Evolutionary conservation across 805 yeast genomes (phyloP).

Genomic region (Kluyveromyces starmeri): DNA sequence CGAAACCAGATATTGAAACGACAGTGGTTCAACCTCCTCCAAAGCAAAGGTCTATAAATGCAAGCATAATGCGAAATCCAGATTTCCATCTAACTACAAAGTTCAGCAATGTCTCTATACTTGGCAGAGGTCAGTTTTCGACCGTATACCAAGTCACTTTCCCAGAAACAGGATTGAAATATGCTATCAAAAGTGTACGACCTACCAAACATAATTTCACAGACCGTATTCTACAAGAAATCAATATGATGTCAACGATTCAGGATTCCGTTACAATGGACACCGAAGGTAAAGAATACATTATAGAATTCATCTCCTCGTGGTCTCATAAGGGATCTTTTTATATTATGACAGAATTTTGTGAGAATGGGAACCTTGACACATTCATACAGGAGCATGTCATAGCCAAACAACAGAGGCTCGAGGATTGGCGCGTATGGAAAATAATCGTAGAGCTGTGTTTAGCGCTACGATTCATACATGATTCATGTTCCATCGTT

Average conservation of each 20-base stretch:
- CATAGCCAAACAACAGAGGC: conserved; percentile 41
- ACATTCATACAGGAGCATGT: conserved; percentile 74
- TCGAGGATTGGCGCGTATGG: conserved; percentile 98
- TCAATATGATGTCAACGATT: conserved; percentile 23
- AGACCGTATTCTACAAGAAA: conserved; percentile 24
- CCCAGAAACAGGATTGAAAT: conserved; percentile 44
- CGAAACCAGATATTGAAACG: conserved; percentile 26
- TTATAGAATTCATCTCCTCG: conserved; percentile 69
- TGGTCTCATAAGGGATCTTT: conserved; percentile 74
- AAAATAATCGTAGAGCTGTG: conserved; percentile 81
- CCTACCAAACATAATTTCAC: conserved; percentile 29
- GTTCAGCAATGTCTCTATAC: conserved; percentile 52
- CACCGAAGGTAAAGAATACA: conserved; percentile 58
- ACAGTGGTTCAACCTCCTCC: conserved; percentile 6
- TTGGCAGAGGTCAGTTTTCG: conserved; percentile 88
- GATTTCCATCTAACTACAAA: conserved; percentile 37
- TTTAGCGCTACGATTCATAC: conserved; percentile 73
- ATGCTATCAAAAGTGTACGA: conserved; percentile 84
- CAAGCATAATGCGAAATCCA: conserved; percentile 20
- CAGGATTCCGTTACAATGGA: conserved; percentile 36
- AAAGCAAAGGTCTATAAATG: conserved; percentile 16
- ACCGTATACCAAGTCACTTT: conserved; percentile 75
- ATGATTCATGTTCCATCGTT: conserved; percentile 58
- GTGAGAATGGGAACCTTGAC: conserved; percentile 89
- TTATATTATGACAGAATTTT: conserved; percentile 89